These are phyloP conservation scores for Neurospora sp. DNA, from an alignment of 495 filamentous ascomycete genomes.

Conservation along the genomic window DNA sequence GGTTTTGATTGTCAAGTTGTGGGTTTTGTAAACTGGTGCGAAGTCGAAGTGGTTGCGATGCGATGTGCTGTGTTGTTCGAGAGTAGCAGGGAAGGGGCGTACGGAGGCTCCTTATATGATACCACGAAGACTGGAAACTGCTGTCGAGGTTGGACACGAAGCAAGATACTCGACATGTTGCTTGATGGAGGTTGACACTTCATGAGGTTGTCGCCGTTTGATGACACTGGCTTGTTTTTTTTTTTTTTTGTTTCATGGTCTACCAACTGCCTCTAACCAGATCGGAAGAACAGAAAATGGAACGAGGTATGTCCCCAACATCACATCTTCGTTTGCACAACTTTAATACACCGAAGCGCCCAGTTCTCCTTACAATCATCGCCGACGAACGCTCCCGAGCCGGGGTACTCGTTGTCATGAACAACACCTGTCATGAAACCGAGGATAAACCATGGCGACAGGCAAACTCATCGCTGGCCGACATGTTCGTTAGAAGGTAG, in stretches of 20 bases:
- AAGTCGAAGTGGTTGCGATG: neutral
- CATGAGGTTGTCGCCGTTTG: neutral
- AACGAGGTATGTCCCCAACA: neutral
- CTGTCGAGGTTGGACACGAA: neutral
- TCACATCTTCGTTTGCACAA: neutral
- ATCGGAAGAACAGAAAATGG: neutral
- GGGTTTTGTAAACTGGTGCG: neutral
- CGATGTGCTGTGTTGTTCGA: neutral
- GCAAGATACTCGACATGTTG: too few relatives aligned
- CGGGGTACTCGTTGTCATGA: neutral
- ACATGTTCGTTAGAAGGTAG: neutral
- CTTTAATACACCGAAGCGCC: neutral
- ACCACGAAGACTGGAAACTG: neutral
- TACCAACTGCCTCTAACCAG: neutral
- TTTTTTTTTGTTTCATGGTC: neutral
- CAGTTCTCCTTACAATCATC: neutral
- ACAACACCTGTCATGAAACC: neutral
- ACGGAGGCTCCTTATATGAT: neutral
- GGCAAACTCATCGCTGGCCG: neutral
- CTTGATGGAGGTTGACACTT: neutral
- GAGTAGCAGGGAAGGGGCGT: neutral
- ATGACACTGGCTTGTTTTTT: too few relatives aligned
- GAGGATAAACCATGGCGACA: neutral
- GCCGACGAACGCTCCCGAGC: neutral
- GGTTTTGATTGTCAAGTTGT: neutral